Evolutionary conservation across 2,329 filamentous ascomycete genomes (phyloP).

Genomic region (Myotisia sp.): DNA sequence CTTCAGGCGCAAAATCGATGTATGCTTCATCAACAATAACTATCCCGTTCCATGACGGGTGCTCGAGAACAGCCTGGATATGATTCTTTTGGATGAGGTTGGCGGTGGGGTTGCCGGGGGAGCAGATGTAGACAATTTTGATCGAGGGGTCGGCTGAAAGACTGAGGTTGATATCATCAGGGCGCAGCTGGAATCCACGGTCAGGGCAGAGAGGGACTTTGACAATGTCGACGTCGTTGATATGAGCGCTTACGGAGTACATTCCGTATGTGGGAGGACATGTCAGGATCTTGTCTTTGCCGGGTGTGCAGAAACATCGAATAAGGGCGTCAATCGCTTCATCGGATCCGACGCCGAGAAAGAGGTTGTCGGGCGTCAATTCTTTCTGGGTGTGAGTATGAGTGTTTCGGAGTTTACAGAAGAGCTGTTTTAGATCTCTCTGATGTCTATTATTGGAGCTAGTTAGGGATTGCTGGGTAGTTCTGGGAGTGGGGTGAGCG

Average conservation of each 20-base stretch:
- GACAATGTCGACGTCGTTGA: conserved; percentile 80
- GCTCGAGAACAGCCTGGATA: conserved; percentile 58
- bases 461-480: neutral
- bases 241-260: conserved; percentile 86
- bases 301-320: conserved; percentile 82
- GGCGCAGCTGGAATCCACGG: conserved; percentile 60
- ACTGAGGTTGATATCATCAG: conserved; percentile 50
- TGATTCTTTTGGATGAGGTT: conserved; percentile 62
- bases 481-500: neutral
- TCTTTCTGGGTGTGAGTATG: conserved; percentile 60
- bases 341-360: conserved; percentile 90
- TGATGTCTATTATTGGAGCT: conserved; percentile 50
- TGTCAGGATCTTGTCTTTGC: conserved; percentile 76
- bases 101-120: conserved; percentile 87
- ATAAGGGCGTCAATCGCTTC: conserved; percentile 92
- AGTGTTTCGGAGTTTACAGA: conserved; percentile 75
- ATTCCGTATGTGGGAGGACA: conserved; percentile 98
- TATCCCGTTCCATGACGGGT: conserved; percentile 89
- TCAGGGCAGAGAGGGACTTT: conserved; percentile 67
- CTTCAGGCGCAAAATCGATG: conserved; percentile 76
- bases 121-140: conserved; percentile 87
- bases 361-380: conserved; percentile 69
- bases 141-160: conserved; percentile 53
- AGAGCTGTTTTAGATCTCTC: conserved; percentile 63
- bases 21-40: conserved; percentile 93